Evolutionary conservation across 2,329 filamentous ascomycete species (phyloP).

Genomic region (Epichloe festucae): DNA sequence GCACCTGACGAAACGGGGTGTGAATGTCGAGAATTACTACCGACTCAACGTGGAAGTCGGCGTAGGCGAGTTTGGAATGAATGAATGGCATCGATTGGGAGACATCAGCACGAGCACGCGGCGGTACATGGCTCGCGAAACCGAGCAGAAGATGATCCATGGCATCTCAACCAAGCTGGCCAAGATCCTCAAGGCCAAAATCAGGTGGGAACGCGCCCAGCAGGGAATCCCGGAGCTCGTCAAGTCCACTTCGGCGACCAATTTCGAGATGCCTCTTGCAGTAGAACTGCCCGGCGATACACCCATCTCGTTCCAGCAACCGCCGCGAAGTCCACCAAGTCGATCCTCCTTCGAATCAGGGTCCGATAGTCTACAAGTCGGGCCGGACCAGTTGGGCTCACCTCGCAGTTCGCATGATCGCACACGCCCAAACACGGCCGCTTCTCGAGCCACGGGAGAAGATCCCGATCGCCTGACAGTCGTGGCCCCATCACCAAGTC

Average conservation of each 20-base stretch:
- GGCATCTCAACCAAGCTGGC: slow-evolving; percentile 69
- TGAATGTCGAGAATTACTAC: slow-evolving; percentile 85
- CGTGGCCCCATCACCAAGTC: slow-evolving; percentile 43
- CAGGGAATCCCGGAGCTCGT: slow-evolving; percentile 30
- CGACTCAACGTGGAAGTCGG: slow-evolving; percentile 94
- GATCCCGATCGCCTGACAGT: slow-evolving; percentile 42
- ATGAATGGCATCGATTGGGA: slow-evolving; percentile 87
- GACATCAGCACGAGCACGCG: slow-evolving; percentile 91
- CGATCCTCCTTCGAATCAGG: slow-evolving; percentile 46
- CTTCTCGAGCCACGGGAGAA: slow-evolving; percentile 20
- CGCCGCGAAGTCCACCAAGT: slow-evolving; percentile 26
- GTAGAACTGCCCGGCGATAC: slow-evolving; percentile 47
- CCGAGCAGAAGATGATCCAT: slow-evolving; percentile 65
- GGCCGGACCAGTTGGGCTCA: slow-evolving; percentile 25
- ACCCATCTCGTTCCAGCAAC: slow-evolving; percentile 25
- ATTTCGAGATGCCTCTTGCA: slow-evolving; percentile 31
- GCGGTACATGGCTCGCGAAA: slow-evolving; percentile 61
- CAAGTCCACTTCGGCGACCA: slow-evolving; percentile 29
- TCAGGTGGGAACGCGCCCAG: slow-evolving; percentile 44
- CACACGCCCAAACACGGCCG: slow-evolving; percentile 21
- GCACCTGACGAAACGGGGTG: slow-evolving; percentile 60
- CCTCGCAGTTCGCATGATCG: slow-evolving; percentile 39
- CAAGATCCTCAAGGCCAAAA: slow-evolving; percentile 67
- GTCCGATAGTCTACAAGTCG: slow-evolving; percentile 33
- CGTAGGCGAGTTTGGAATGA: slow-evolving; percentile 96